Evolutionary conservation across 306 rosid genomes (phyloP).

Genomic region (Cajanus cajan): DNA sequence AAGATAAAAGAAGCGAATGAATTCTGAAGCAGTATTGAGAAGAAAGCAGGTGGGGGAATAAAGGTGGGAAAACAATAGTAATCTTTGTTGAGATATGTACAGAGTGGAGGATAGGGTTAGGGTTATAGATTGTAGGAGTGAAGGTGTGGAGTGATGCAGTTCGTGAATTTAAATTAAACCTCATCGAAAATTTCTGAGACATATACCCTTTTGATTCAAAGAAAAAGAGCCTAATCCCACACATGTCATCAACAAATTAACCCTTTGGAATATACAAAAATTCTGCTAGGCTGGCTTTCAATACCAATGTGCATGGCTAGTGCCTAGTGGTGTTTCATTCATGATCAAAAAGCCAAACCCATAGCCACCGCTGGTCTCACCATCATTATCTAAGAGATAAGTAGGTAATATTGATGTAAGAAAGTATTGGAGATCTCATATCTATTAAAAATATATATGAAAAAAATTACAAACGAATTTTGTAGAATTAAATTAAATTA

Average conservation of each 20-base stretch:
- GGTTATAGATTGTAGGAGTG: background rate
- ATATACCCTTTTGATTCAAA: slow-evolving; percentile 16
- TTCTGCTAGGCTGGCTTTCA: slow-evolving; percentile 58
- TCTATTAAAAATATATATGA: too few relatives aligned
- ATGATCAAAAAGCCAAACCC: slow-evolving; percentile 27
- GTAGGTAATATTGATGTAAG: too few relatives aligned
- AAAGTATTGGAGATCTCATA: too few relatives aligned
- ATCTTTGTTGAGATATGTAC: slow-evolving; percentile 26
- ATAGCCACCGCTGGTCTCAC: slow-evolving; percentile 48
- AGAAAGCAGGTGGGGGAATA: slow-evolving; percentile 38
- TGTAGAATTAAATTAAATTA: too few relatives aligned
- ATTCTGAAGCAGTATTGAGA: slow-evolving; percentile 34
- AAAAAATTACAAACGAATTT: too few relatives aligned
- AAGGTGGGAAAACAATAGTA: slow-evolving; percentile 15
- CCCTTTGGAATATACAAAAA: slow-evolving; percentile 43
- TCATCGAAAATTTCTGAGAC: slow-evolving; percentile 9
- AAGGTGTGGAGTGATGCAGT: slow-evolving; percentile 19
- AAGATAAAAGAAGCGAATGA: slow-evolving; percentile 17
- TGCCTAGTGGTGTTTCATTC: slow-evolving; percentile 27
- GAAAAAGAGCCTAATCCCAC: too few relatives aligned
- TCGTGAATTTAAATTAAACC: slow-evolving; percentile 29
- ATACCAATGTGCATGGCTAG: background rate
- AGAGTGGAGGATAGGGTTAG: slow-evolving; percentile 37
- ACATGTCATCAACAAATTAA: slow-evolving; percentile 22
- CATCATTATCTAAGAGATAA: too few relatives aligned